These are phyloP conservation scores for Fragilaria crotonensis DNA, from an alignment of 108 stramenopile genomes.

Conservation along the genomic window DNA sequence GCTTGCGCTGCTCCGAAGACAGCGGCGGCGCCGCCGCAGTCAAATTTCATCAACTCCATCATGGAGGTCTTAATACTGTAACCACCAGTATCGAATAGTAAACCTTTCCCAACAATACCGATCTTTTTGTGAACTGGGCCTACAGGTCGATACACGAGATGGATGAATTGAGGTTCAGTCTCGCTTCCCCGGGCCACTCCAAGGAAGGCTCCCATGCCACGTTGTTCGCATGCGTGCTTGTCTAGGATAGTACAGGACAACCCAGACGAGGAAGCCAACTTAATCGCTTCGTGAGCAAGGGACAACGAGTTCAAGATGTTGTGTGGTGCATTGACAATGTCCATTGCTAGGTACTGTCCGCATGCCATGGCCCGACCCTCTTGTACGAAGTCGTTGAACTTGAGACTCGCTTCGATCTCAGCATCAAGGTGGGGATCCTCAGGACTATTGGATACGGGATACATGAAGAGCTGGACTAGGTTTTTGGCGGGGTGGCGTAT, in stretches of 20 bases:
- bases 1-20: constrained; percentile 50
- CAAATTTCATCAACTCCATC: constrained; percentile 85
- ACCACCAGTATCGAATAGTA: constrained; percentile 55
- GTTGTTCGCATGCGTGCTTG: constrained; percentile 22
- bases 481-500: background rate
- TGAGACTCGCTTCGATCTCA: background rate
- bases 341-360: constrained; percentile 18
- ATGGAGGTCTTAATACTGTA: constrained; percentile 74
- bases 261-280: background rate
- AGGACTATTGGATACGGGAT: background rate
- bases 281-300: constrained; percentile 37
- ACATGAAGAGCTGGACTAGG: background rate
- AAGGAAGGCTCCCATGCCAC: constrained; percentile 55
- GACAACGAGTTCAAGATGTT: constrained; percentile 42
- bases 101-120: background rate
- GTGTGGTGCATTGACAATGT: constrained; percentile 60
- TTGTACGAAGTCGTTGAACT: background rate
- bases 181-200: constrained; percentile 53
- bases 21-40: constrained; percentile 78
- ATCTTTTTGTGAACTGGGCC: constrained; percentile 10
- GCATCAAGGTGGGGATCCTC: background rate
- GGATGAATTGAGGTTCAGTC: constrained; percentile 56
- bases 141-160: constrained; percentile 38
- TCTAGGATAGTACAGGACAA: constrained; percentile 28
- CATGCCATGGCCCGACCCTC: constrained; percentile 4